These are phyloP conservation scores for Chytriomyces confervae DNA, from an alignment of 192 early-diverging fungal species.

Conservation along the genomic window DNA sequence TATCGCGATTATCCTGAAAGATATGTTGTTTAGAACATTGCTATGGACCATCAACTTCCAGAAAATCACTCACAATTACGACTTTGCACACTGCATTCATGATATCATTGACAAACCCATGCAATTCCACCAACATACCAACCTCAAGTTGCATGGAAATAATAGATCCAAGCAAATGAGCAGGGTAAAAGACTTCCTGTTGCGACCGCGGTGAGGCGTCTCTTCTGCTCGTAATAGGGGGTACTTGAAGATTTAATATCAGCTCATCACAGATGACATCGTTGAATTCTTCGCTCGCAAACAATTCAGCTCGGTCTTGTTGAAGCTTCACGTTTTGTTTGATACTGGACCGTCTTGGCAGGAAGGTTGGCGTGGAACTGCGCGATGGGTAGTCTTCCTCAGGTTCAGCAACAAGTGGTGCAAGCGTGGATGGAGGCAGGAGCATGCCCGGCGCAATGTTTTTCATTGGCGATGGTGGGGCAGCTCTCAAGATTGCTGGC, in stretches of 20 bases:
- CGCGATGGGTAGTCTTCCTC: background rate
- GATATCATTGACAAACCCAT: slow-evolving; percentile 13
- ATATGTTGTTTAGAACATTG: background rate
- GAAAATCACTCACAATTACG: background rate
- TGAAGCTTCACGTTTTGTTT: slow-evolving; percentile 12
- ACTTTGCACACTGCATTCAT: slow-evolving; percentile 17
- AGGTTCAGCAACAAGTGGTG: background rate
- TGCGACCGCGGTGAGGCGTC: background rate
- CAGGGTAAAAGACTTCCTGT: slow-evolving; percentile 11
- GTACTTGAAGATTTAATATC: slow-evolving; percentile 72
- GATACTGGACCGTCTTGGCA: background rate
- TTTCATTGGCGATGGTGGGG: background rate
- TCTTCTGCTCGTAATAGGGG: slow-evolving; percentile 59
- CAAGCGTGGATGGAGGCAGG: background rate
- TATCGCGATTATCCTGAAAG: background rate
- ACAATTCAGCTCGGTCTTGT: slow-evolving; percentile 4
- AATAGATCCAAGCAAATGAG: background rate
- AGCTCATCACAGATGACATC: slow-evolving; percentile 82
- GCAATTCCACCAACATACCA: slow-evolving; percentile 14
- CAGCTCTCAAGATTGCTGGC: background rate
- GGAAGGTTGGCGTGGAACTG: background rate
- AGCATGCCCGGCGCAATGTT: background rate
- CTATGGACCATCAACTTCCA: background rate
- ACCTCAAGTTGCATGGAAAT: slow-evolving; percentile 25
- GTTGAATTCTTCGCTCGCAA: slow-evolving; percentile 42